Conservation (phyloP, 805 yeast genomes). For the Brettanomyces custersianus region DNA sequence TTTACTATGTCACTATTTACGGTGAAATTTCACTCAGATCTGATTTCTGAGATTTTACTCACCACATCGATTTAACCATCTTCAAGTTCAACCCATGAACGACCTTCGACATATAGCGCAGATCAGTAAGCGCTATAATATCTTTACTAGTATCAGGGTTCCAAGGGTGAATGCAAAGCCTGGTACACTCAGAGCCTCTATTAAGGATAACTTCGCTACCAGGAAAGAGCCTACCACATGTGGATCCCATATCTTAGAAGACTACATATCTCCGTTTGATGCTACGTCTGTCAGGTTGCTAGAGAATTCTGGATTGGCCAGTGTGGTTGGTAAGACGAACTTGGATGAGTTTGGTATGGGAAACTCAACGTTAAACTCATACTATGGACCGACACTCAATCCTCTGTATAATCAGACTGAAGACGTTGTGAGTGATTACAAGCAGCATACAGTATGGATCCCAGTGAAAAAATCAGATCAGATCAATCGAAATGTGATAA, state of each 20-base stretch:
- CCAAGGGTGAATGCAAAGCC: not conserved
- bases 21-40: not conserved
- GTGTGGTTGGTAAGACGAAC: slow-evolving; percentile 71
- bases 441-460: slow-evolving; percentile 15
- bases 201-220: slow-evolving; percentile 81
- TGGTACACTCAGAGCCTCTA: slow-evolving; percentile 27
- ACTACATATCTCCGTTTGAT: slow-evolving; percentile 68
- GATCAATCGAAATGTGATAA: slow-evolving; percentile 4
- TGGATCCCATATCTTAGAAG: slow-evolving; percentile 53
- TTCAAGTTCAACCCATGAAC: too few species aligned
- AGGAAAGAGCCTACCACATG: slow-evolving; percentile 61
- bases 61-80: too few species aligned
- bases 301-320: slow-evolving; percentile 37
- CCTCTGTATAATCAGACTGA: slow-evolving; percentile 27
- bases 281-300: slow-evolving; percentile 63
- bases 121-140: slow-evolving; percentile 15
- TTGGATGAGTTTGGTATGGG: slow-evolving; percentile 99
- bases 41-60: not conserved
- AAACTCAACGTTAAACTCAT: slow-evolving; percentile 48
- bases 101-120: not conserved
- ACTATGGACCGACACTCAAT: slow-evolving; percentile 50
- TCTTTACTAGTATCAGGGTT: slow-evolving; percentile 33
- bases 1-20: not conserved
- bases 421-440: slow-evolving; percentile 15
- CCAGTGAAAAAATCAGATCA: slow-evolving; percentile 10